These are phyloP conservation scores for Trichoderma semiorbis DNA, from an alignment of 2,329 filamentous ascomycete genomes.

Conservation along the genomic window DNA sequence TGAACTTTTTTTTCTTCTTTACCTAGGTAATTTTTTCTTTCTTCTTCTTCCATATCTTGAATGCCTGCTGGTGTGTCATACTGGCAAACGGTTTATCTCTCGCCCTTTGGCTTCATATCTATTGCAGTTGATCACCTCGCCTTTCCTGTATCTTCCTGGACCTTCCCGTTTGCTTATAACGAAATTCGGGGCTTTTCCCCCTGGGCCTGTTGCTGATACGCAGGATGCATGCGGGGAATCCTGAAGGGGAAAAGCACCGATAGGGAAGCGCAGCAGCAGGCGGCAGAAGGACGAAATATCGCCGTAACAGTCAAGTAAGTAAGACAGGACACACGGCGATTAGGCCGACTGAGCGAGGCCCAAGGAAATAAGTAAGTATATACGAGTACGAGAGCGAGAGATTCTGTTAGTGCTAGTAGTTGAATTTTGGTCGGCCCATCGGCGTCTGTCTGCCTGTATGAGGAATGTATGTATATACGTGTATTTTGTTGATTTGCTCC, in stretches of 20 bases:
- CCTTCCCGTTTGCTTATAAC: neutral
- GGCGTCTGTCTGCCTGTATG: neutral
- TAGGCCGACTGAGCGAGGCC: neutral
- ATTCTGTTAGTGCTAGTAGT: neutral
- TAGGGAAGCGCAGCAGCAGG: neutral
- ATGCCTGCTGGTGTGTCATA: neutral
- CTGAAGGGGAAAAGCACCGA: constrained; percentile 4
- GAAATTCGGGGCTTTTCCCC: neutral
- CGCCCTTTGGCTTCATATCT: neutral
- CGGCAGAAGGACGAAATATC: neutral
- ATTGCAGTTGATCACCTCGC: neutral
- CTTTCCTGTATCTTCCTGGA: neutral
- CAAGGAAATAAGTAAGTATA: neutral
- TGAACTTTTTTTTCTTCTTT: neutral
- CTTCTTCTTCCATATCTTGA: neutral
- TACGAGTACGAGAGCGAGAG: neutral
- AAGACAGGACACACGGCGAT: neutral
- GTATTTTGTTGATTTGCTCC: neutral
- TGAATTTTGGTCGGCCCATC: neutral
- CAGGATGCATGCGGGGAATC: neutral
- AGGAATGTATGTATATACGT: neutral
- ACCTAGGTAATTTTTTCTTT: neutral
- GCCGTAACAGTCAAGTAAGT: neutral
- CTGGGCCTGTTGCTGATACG: neutral
- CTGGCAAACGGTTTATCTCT: neutral